phyloP scores from a whole-genome alignment of 352 stramenopile genomes.

The Phytophthora uliginosa region DNA sequence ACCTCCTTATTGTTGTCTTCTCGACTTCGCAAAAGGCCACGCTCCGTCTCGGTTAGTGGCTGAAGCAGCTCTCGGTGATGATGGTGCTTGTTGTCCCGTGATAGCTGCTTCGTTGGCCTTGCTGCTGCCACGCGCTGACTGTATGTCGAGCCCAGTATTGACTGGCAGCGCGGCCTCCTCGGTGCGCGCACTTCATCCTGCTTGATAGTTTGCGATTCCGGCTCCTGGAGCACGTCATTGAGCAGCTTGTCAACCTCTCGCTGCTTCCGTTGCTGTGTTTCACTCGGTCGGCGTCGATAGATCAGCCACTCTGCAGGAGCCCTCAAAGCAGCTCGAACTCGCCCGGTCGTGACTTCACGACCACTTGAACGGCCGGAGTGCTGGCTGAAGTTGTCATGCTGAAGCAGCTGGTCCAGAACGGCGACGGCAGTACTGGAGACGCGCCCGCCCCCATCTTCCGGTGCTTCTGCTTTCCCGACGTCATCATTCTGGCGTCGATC shows the following conservation, averaged over 20 bases:
- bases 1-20: constrained; percentile 57
- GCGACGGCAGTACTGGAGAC: constrained; percentile 10
- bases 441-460: background rate
- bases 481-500: constrained; percentile 11
- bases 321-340: constrained; percentile 31
- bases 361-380: background rate
- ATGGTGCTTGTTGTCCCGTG: constrained; percentile 11
- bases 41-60: constrained; percentile 43
- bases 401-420: constrained; percentile 28
- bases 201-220: constrained; percentile 10
- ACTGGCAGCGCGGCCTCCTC: constrained; percentile 42
- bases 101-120: constrained; percentile 20
- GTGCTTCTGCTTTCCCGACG: background rate
- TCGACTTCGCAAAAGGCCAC: constrained; percentile 36
- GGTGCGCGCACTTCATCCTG: constrained; percentile 25
- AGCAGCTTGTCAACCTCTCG: constrained; percentile 60
- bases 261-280: constrained; percentile 50
- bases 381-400: constrained; percentile 14
- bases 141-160: constrained; percentile 48
- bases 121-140: constrained; percentile 46
- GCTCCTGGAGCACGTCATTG: constrained; percentile 29
- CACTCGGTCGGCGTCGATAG: constrained; percentile 56
- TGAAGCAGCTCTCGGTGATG: constrained; percentile 21
- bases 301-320: constrained; percentile 72
- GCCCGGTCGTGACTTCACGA: constrained; percentile 6